phyloP scores from a whole-genome alignment of 2,329 filamentous ascomycete genomes.

The Akanthomyces lecanii region DNA sequence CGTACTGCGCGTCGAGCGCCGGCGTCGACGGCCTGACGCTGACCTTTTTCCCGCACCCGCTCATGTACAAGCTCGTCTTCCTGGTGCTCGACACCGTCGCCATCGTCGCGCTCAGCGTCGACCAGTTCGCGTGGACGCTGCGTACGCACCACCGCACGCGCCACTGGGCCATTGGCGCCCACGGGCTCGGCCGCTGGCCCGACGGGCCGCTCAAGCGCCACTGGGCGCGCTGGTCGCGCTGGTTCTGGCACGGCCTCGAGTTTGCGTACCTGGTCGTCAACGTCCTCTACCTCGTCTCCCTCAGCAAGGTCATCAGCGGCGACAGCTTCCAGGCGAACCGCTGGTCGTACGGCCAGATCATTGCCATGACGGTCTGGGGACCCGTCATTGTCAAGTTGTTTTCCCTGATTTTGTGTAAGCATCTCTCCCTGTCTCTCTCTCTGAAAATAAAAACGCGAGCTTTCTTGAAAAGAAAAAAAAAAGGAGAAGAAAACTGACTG shows the following conservation, averaged over 20 bases:
- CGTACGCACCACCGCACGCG: slow-evolving; percentile 32
- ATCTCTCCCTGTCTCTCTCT: not conserved
- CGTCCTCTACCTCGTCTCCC: slow-evolving; percentile 35
- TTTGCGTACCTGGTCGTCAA: slow-evolving; percentile 35
- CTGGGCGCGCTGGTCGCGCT: slow-evolving; percentile 28
- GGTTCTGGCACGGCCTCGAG: slow-evolving; percentile 34
- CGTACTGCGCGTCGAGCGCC: slow-evolving; percentile 34
- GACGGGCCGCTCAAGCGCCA: slow-evolving; percentile 26
- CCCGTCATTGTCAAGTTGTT: slow-evolving; percentile 39
- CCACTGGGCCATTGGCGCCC: slow-evolving; percentile 29
- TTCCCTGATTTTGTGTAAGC: slow-evolving; percentile 35
- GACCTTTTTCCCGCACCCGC: slow-evolving; percentile 35
- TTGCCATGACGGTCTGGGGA: slow-evolving; percentile 37
- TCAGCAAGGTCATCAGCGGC: slow-evolving; percentile 32
- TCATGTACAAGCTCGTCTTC: slow-evolving; percentile 36
- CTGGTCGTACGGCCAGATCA: slow-evolving; percentile 38
- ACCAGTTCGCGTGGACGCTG: slow-evolving; percentile 36
- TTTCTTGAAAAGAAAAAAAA: not conserved
- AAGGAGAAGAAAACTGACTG: not conserved
- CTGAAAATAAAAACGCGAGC: no score
- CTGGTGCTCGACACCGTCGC: slow-evolving; percentile 34
- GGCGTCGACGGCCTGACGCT: slow-evolving; percentile 32
- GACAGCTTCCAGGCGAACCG: slow-evolving; percentile 33
- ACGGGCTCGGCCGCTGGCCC: slow-evolving; percentile 30
- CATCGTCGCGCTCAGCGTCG: slow-evolving; percentile 31